Conservation (phyloP, 192 early-diverging fungal species). For the Rhizophagus prolifer region DNA sequence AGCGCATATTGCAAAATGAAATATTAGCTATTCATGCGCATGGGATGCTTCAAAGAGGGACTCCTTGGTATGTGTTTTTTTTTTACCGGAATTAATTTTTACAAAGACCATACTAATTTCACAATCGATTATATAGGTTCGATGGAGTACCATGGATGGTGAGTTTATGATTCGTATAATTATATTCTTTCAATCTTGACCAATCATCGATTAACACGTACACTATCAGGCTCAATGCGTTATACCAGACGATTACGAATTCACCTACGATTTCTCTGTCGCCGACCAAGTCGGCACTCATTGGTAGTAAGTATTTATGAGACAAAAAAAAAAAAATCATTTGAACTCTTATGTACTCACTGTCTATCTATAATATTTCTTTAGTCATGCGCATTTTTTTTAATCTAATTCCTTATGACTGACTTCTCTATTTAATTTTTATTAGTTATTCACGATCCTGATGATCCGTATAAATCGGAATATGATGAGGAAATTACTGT, state of each 20-base stretch:
- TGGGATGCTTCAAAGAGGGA: conserved; percentile 32
- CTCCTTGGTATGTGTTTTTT: conserved; percentile 23
- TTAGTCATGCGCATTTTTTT: conserved; percentile 45
- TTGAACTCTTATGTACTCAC: conserved; percentile 30
- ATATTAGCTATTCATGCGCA: too few relatives aligned
- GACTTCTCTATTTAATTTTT: conserved; percentile 29
- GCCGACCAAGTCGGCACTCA: too few relatives aligned
- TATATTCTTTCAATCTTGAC: conserved; percentile 31
- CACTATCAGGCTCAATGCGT: conserved; percentile 37
- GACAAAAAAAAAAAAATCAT: conserved; percentile 29
- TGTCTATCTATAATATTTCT: conserved; percentile 28
- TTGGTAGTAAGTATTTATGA: conserved; percentile 42
- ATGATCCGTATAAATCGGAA: conserved; percentile 35
- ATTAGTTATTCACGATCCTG: conserved; percentile 36
- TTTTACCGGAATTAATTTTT: conserved; percentile 31
- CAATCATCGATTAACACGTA: conserved; percentile 31
- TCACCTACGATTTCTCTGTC: conserved; percentile 45
- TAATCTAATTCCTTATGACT: conserved; percentile 24
- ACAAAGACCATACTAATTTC: conserved; percentile 33
- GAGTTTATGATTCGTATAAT: conserved; percentile 31
- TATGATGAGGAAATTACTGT: conserved; percentile 47
- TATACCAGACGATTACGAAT: conserved; percentile 39
- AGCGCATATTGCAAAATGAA: conserved; percentile 28
- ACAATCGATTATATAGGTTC: conserved; percentile 30
- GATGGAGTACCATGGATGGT: conserved; percentile 32